phyloP scores from a whole-genome alignment of 2,329 filamentous ascomycete genomes.

The Verticillium albo-atrum region DNA sequence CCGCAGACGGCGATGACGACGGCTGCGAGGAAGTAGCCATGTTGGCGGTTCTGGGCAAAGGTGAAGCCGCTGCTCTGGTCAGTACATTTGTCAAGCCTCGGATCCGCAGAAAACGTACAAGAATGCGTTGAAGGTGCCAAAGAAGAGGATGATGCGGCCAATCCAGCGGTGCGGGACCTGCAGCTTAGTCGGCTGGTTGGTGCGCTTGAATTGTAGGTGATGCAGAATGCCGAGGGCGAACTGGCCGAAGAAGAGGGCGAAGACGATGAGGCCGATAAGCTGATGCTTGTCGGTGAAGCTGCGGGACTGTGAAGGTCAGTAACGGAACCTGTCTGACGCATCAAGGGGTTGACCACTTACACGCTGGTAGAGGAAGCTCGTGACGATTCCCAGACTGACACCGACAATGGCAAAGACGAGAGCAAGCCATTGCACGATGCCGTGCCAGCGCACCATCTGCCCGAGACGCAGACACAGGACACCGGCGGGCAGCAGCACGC shows the following conservation, averaged over 20 bases:
- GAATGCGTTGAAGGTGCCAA: conserved; percentile 54
- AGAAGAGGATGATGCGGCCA: conserved; percentile 46
- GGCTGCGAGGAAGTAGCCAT: conserved; percentile 44
- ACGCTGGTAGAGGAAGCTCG: conserved; percentile 49
- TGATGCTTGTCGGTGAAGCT: conserved; percentile 51
- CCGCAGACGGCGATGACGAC: conserved; percentile 35
- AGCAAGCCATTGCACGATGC: conserved; percentile 45
- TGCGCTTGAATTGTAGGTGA: conserved; percentile 48
- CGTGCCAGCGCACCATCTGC: conserved; percentile 50
- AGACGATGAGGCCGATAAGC: conserved; percentile 52
- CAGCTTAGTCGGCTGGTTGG: conserved; percentile 42
- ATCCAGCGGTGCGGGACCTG: conserved; percentile 53
- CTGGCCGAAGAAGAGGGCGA: conserved; percentile 47
- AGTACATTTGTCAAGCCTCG: not conserved
- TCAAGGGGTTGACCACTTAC: conserved; percentile 35
- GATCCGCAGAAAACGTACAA: conserved; percentile 31
- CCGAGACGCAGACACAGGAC: conserved; percentile 48
- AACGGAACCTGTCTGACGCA: not conserved
- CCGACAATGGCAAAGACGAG: conserved; percentile 44
- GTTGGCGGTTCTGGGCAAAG: conserved; percentile 45
- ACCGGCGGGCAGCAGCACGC: conserved; percentile 52
- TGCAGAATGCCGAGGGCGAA: conserved; percentile 51
- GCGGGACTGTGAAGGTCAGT: conserved; percentile 35
- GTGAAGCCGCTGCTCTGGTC: conserved; percentile 45
- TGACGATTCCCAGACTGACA: conserved; percentile 46